phyloP scores from a whole-genome alignment of 345 rosid genomes.

The Clarkia xantiana region DNA sequence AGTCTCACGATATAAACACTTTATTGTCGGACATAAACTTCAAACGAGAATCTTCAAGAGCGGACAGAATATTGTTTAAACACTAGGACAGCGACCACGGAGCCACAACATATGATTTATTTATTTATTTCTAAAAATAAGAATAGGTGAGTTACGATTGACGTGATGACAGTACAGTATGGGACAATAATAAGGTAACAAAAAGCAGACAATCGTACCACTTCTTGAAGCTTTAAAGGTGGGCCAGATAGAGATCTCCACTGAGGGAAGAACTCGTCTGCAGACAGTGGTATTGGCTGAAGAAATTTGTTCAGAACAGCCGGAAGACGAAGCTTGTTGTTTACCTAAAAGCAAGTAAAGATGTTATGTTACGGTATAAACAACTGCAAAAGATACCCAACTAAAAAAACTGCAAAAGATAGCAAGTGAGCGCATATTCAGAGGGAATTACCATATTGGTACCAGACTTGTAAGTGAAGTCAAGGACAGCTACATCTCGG shows the following conservation, averaged over 20 bases:
- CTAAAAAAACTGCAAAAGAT: too few relatives aligned
- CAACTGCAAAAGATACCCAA: too few relatives aligned
- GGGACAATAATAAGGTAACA: too few relatives aligned
- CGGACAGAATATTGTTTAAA: not conserved
- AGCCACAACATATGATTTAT: too few relatives aligned
- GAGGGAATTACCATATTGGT: constrained; percentile 40
- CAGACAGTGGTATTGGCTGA: constrained; percentile 62
- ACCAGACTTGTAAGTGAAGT: constrained; percentile 79
- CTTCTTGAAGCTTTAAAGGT: constrained; percentile 98
- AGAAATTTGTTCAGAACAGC: constrained; percentile 88
- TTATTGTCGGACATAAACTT: too few relatives aligned
- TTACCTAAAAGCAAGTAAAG: constrained; percentile 35
- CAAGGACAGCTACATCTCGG: constrained; percentile 92
- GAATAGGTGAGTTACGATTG: too few relatives aligned
- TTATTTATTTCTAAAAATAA: too few relatives aligned
- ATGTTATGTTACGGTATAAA: constrained; percentile 1
- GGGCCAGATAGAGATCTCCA: constrained; percentile 98
- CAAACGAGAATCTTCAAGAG: not conserved
- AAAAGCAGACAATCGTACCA: constrained; percentile 26
- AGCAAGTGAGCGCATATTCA: too few relatives aligned
- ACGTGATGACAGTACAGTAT: too few relatives aligned
- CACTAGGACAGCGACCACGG: not conserved
- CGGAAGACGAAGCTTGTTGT: constrained; percentile 84
- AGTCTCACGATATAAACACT: too few relatives aligned
- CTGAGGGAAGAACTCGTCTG: constrained; percentile 89